phyloP scores from a whole-genome alignment of 169 alveolate species.

The Cryptosporidium viatorum region DNA sequence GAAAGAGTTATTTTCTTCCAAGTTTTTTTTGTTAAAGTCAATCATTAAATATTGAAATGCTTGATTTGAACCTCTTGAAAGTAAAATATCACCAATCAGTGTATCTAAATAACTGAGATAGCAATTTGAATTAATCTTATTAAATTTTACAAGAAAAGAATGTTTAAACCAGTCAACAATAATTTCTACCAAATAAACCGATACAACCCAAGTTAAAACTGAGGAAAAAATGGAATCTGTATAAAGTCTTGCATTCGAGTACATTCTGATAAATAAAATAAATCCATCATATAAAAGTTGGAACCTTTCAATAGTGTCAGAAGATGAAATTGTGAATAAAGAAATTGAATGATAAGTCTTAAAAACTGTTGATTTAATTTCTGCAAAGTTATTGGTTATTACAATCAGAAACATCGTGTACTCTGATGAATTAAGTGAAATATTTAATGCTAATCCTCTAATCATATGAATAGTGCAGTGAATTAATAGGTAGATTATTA shows the following conservation, averaged over 20 bases:
- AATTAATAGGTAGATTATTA: conserved; percentile 79
- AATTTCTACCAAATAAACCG: conserved; percentile 84
- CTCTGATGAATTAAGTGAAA: conserved; percentile 92
- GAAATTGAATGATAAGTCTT: conserved; percentile 84
- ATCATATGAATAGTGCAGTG: conserved; percentile 88
- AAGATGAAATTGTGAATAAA: conserved; percentile 85
- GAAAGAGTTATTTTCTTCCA: not conserved
- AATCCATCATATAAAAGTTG: conserved; percentile 87
- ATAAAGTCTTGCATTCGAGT: conserved; percentile 78
- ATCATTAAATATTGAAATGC: conserved; percentile 39
- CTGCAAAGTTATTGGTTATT: conserved; percentile 90
- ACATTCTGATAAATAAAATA: conserved; percentile 87
- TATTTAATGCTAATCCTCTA: conserved; percentile 87
- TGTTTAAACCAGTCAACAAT: conserved; percentile 89
- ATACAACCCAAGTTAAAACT: conserved; percentile 78
- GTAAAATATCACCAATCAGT: conserved; percentile 66
- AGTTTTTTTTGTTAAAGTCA: not conserved
- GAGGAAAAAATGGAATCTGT: conserved; percentile 64
- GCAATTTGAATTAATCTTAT: conserved; percentile 80
- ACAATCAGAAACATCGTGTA: conserved; percentile 90
- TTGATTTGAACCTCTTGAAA: conserved; percentile 64
- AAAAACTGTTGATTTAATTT: conserved; percentile 91
- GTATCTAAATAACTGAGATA: conserved; percentile 55
- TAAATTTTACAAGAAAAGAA: conserved; percentile 85
- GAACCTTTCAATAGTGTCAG: conserved; percentile 90